Percentiles rank a stretch among this genome's conserved stretches.
These are phyloP conservation scores for Phytophthora podocarpi DNA, from an alignment of 352 stramenopile genomes.

Conservation along the genomic window DNA sequence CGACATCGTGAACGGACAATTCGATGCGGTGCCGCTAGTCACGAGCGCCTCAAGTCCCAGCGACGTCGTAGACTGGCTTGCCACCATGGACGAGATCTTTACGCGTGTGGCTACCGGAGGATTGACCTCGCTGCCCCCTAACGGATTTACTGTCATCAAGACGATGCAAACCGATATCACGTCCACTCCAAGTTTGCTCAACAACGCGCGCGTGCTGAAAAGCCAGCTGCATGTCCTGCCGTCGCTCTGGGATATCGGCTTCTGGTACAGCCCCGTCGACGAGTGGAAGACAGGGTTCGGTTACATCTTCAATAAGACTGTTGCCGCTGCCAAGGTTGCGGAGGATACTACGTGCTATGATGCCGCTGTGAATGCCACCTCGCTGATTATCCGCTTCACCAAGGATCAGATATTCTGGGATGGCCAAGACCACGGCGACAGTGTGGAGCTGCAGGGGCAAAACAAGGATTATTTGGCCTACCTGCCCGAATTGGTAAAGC, in stretches of 20 bases:
- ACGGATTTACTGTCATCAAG: slow-evolving; percentile 36
- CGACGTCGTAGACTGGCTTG: slow-evolving; percentile 38
- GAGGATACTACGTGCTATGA: slow-evolving; percentile 28
- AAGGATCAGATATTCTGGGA: slow-evolving; percentile 66
- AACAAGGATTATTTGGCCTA: slow-evolving; percentile 41
- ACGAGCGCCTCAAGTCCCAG: slow-evolving; percentile 23
- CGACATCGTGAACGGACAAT: slow-evolving; percentile 37
- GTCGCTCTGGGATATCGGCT: slow-evolving; percentile 55
- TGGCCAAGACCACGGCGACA: slow-evolving; percentile 42
- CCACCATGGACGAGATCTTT: slow-evolving; percentile 48
- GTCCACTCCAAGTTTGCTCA: slow-evolving; percentile 17
- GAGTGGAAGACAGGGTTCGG: slow-evolving; percentile 45
- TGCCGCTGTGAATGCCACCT: slow-evolving; percentile 51
- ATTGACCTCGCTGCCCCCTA: slow-evolving; percentile 38
- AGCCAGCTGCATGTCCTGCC: slow-evolving; percentile 43
- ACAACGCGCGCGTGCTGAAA: slow-evolving; percentile 34
- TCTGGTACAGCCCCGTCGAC: slow-evolving; percentile 52
- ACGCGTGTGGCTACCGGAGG: slow-evolving; percentile 46
- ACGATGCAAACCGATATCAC: slow-evolving; percentile 42
- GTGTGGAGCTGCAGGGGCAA: slow-evolving; percentile 22
- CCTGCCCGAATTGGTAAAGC: slow-evolving; percentile 46
- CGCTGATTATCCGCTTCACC: slow-evolving; percentile 67
- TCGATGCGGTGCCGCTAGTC: slow-evolving; percentile 37
- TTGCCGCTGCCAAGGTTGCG: slow-evolving; percentile 33
- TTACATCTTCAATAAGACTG: slow-evolving; percentile 32